These are phyloP conservation scores for Suhomyces vadensis DNA, from an alignment of 805 yeast species.

Conservation along the genomic window DNA sequence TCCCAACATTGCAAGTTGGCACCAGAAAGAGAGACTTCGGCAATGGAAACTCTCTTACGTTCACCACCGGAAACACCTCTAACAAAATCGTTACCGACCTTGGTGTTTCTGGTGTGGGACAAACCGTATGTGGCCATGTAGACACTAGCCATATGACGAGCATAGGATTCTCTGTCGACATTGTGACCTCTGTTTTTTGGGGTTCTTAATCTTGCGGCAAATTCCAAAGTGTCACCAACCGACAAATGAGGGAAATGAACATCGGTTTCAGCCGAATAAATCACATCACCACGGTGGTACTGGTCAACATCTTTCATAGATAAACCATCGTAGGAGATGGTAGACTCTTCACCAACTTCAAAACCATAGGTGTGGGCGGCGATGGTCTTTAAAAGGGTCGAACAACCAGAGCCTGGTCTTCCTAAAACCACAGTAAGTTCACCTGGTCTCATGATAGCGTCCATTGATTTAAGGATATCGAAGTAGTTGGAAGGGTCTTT, in stretches of 20 bases:
- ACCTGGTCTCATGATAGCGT: constrained; percentile 38
- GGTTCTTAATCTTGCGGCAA: constrained; percentile 54
- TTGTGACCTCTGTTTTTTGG: constrained; percentile 37
- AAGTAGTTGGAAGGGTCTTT: constrained; percentile 27
- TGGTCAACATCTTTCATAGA: constrained; percentile 27
- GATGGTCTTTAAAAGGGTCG: constrained; percentile 41
- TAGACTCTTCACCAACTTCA: constrained; percentile 32
- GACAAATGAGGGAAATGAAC: constrained; percentile 56
- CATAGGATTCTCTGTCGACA: constrained; percentile 28
- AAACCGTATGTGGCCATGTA: constrained; percentile 46
- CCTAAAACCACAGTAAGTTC: constrained; percentile 44
- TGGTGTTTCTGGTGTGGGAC: constrained; percentile 57
- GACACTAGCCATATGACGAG: constrained; percentile 20
- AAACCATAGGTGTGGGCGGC: constrained; percentile 41
- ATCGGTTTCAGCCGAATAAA: constrained; percentile 55
- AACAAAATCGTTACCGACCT: constrained; percentile 61
- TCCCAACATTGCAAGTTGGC: constrained; percentile 72
- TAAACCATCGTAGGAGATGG: constrained; percentile 37
- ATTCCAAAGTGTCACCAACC: constrained; percentile 56
- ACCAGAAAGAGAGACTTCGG: constrained; percentile 69
- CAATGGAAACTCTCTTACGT: constrained; percentile 79
- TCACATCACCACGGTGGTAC: constrained; percentile 39
- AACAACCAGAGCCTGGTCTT: constrained; percentile 45
- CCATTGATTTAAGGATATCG: constrained; percentile 37
- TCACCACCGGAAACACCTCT: constrained; percentile 87